Evolutionary conservation across 352 stramenopile species (phyloP), one percentile per base, ranked within the genome.

Genomic region (Phytophthora podocarpi): DNA sequence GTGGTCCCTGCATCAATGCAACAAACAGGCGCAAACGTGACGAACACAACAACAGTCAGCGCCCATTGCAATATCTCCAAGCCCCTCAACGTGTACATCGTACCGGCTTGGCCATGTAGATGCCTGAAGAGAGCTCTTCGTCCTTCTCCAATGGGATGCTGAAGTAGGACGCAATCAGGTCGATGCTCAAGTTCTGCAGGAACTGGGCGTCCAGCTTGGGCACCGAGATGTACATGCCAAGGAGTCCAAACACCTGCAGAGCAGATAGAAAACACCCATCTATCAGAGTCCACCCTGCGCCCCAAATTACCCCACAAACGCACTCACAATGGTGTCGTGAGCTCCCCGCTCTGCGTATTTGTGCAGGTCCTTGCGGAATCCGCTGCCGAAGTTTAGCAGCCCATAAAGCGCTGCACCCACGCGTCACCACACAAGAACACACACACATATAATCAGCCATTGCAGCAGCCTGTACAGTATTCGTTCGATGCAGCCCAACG

Each of bases 221-320:
- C 34, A 76, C 76, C 2, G 80, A 90, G 31, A 93, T 93, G 80
- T 90, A 93, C 75, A 93, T 90, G 51, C 85, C 85, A 36, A 93
- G 75, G n/a, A 91, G 56, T n/a, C 85, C 85, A 54, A 89, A 93
- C 51, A 89, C 62, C 85, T 93, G 55, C 23, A 63, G 32, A 13
- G 23, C 36, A 10, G 30, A 12, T 49, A 5, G 26, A 50, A n/a
- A n/a, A n/a, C n/a, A n/a, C n/a, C n/a, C 24, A 40, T 6, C 15
- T 16, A 46, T 51, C 1, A 59, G 15, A 11, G 15, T 23, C 6
- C 23, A 12, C 15, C 1, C 20, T n/a, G 5, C 4, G 15, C 1
- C n/a, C 9, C 3, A 23, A 46, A 31, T 34, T 30, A 2, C 15
- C 9, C 16, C 16, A 13, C 53, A 26, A 37, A 51, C 31, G 20